Percentiles rank a stretch among this genome's conserved stretches.
These are phyloP conservation scores for Daldinia sp. DNA, from an alignment of 2,329 filamentous ascomycete species.

Conservation along the genomic window DNA sequence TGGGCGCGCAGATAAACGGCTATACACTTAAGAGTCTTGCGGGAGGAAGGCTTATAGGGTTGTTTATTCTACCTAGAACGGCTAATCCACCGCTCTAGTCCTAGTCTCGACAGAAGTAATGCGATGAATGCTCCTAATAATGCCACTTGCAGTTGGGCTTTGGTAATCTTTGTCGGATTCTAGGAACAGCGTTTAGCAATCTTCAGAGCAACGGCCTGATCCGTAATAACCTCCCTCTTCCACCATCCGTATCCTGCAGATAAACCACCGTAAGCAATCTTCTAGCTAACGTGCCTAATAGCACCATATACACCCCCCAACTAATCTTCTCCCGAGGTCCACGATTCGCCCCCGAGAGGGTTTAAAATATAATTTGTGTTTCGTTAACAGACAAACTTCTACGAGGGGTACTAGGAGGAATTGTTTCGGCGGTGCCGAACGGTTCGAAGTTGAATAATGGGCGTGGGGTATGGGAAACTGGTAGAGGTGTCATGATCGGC, in stretches of 20 bases:
- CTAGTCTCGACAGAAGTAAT: conserved; percentile 13
- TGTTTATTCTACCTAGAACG: not conserved
- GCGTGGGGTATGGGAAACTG: conserved; percentile 4
- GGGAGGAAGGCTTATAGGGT: not conserved
- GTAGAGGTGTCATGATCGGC: conserved; percentile 12
- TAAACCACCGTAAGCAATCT: not conserved
- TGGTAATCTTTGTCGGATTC: conserved; percentile 7
- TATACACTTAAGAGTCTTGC: not conserved
- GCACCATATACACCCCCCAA: too few species aligned
- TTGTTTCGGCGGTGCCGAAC: conserved; percentile 13
- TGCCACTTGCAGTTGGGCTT: conserved; percentile 3
- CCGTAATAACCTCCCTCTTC: not conserved
- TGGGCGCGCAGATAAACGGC: conserved; percentile 45
- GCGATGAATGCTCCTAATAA: conserved; percentile 20
- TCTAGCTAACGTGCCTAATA: not conserved
- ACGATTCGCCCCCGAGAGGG: not conserved
- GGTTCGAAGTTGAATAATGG: conserved; percentile 10
- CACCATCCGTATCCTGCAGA: not conserved
- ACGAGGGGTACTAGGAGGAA: conserved; percentile 17
- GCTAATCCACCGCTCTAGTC: conserved; percentile 11
- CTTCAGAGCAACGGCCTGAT: not conserved
- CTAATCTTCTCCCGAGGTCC: not conserved
- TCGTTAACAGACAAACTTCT: conserved; percentile 28
- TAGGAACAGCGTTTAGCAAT: not conserved
- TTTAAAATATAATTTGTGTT: conserved; percentile 6